Percentiles rank a stretch among this genome's conserved stretches.
These are phyloP conservation scores for Aspergillus clavatus DNA, from an alignment of 2,329 filamentous ascomycete genomes.

Conservation along the genomic window DNA sequence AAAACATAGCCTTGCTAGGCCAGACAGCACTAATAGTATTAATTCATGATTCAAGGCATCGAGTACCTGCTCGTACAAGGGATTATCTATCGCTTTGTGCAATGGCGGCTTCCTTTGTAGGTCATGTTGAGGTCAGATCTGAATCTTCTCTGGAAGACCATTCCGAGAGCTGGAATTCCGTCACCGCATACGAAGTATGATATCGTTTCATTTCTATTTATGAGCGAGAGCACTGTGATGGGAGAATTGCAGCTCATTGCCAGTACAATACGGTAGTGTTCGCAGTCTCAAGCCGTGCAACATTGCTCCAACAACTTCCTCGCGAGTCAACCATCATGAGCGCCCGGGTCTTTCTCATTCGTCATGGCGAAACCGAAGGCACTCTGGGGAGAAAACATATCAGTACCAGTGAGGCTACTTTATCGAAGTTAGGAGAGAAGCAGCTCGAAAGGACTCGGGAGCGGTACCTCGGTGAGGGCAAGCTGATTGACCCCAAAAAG, in stretches of 20 bases:
- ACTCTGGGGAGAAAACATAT: constrained; percentile 46
- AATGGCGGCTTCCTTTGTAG: too few relatives aligned
- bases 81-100: too few relatives aligned
- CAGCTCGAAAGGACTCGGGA: constrained; percentile 45
- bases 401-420: constrained; percentile 41
- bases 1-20: background rate
- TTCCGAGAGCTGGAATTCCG: background rate
- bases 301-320: background rate
- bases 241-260: too few relatives aligned
- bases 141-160: background rate
- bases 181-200: background rate
- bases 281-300: background rate
- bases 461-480: constrained; percentile 47
- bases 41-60: background rate
- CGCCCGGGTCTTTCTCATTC: constrained; percentile 31
- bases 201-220: background rate
- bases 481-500: constrained; percentile 48
- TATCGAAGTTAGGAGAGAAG: constrained; percentile 38
- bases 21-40: background rate
- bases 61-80: too few relatives aligned
- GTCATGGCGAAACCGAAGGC: constrained; percentile 47
- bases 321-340: background rate
- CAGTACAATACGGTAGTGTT: background rate
- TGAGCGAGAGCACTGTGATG: background rate
- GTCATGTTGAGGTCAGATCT: background rate